These are phyloP conservation scores for Telopea speciosissima DNA, from an alignment of 177 flowering plant genomes.

Conservation along the genomic window DNA sequence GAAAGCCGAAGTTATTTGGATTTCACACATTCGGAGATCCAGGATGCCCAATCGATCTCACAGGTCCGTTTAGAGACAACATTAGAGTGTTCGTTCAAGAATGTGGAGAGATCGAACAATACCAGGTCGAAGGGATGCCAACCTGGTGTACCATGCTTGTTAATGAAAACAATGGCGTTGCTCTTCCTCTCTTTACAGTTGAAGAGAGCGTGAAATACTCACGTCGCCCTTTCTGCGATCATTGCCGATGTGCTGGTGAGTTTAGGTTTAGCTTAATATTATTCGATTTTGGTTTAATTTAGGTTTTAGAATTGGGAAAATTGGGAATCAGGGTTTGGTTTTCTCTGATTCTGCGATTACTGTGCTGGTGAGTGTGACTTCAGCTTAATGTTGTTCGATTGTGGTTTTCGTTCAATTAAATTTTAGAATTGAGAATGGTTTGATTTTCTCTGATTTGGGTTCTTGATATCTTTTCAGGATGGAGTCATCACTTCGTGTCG, in stretches of 20 bases:
- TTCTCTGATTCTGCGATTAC: conserved; percentile 52
- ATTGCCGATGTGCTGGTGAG: conserved; percentile 45
- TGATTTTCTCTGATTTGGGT: not conserved
- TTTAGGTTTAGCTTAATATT: not conserved
- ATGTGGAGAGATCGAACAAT: conserved; percentile 49
- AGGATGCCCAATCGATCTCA: conserved; percentile 36
- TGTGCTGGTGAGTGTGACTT: conserved; percentile 14
- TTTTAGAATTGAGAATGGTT: not conserved
- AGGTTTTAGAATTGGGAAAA: not conserved
- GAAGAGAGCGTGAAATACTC: conserved; percentile 56
- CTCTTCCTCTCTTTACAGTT: conserved; percentile 64
- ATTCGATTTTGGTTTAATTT: conserved; percentile 10
- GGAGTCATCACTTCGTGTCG: conserved; percentile 77
- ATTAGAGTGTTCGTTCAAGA: conserved; percentile 49
- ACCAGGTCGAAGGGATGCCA: conserved; percentile 43
- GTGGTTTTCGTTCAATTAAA: conserved; percentile 10
- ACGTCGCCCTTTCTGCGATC: conserved; percentile 56
- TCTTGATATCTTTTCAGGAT: conserved; percentile 38
- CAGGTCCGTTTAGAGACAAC: conserved; percentile 65
- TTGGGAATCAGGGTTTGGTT: not conserved
- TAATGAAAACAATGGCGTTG: conserved; percentile 38
- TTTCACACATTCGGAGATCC: conserved; percentile 52
- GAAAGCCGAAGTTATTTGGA: conserved; percentile 37
- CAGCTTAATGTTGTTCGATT: not conserved
- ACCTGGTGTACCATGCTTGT: conserved; percentile 60